Conservation (phyloP, 2,329 filamentous ascomycete species). For the Calonectria leucothoes region DNA sequence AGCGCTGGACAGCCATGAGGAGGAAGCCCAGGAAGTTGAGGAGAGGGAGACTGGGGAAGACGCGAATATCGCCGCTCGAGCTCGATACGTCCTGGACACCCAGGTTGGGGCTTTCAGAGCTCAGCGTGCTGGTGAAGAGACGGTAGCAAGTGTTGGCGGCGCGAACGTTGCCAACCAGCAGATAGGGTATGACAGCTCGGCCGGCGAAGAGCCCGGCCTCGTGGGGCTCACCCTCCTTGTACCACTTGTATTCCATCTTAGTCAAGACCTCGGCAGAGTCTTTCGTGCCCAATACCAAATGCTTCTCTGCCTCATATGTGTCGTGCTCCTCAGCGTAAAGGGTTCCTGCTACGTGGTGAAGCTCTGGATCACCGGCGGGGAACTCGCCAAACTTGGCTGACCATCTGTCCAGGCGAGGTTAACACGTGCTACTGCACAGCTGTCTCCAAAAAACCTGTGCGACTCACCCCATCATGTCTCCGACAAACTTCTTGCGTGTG, state of each 20-base stretch:
- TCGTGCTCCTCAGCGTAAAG: conserved; percentile 95
- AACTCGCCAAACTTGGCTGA: conserved; percentile 86
- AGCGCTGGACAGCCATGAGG: conserved; percentile 85
- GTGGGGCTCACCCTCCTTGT: conserved; percentile 87
- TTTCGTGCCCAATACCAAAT: conserved; percentile 88
- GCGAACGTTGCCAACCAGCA: conserved; percentile 89
- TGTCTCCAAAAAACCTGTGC: conserved; percentile 40
- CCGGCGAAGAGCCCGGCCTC: conserved; percentile 88
- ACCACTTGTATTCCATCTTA: conserved; percentile 93
- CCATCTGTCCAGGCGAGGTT: conserved; percentile 65
- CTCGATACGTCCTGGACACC: conserved; percentile 84
- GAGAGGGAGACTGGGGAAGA: conserved; percentile 92
- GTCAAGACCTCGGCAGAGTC: conserved; percentile 86
- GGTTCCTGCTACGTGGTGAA: conserved; percentile 91
- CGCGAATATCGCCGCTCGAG: conserved; percentile 76
- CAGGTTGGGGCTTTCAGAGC: conserved; percentile 62
- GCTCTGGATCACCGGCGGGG: conserved; percentile 90
- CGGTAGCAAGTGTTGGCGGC: conserved; percentile 87
- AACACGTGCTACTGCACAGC: conserved; percentile 9
- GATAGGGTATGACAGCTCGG: conserved; percentile 89
- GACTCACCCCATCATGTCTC: conserved; percentile 80
- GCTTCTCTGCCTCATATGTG: conserved; percentile 91
- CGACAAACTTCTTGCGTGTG: conserved; percentile 91
- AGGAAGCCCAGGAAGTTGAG: conserved; percentile 93
- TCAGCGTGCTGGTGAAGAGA: conserved; percentile 61